A percentile compares a stretch with the other conserved stretches of the same genome.
phyloP scores from a whole-genome alignment of 495 filamentous ascomycete genomes.

The Tricharina praecox region DNA sequence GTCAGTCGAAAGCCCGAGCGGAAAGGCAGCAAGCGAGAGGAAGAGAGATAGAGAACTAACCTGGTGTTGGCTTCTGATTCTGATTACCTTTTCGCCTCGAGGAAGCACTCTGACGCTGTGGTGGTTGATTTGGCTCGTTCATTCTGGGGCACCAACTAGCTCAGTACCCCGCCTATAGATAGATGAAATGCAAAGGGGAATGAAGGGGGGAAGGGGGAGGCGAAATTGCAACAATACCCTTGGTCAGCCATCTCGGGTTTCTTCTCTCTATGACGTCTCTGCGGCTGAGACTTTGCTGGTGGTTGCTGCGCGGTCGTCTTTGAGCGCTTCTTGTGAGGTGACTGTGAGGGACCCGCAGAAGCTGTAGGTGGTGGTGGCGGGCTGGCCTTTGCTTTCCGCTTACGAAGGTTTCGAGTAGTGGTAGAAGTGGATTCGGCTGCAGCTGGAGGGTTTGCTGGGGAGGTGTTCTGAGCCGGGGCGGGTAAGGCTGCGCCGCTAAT shows the following conservation, averaged over 20 bases:
- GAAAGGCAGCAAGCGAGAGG: neutral
- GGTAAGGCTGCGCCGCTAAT: slow-evolving; percentile 6
- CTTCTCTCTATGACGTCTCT: slow-evolving; percentile 2
- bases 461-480: neutral
- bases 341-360: neutral
- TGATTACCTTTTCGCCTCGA: slow-evolving; percentile 3
- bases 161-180: neutral
- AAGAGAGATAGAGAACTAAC: neutral
- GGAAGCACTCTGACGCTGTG: neutral
- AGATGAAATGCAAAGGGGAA: too few relatives aligned
- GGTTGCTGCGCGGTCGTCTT: slow-evolving; percentile 3
- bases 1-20: neutral
- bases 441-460: slow-evolving; percentile 4
- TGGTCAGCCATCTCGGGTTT: slow-evolving; percentile 4
- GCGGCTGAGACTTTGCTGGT: slow-evolving; percentile 1
- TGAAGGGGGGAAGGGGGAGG: too few relatives aligned
- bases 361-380: neutral
- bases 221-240: slow-evolving; percentile 2
- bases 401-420: slow-evolving; percentile 16
- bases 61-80: slow-evolving; percentile 1
- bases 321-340: slow-evolving; percentile 8
- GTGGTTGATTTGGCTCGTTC: slow-evolving; percentile 1
- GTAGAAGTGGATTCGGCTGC: slow-evolving; percentile 12
- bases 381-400: slow-evolving; percentile 13
- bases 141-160: neutral